Evolutionary conservation across 73 alveolate species (phyloP).

Genomic region (Stentor roeselii): DNA sequence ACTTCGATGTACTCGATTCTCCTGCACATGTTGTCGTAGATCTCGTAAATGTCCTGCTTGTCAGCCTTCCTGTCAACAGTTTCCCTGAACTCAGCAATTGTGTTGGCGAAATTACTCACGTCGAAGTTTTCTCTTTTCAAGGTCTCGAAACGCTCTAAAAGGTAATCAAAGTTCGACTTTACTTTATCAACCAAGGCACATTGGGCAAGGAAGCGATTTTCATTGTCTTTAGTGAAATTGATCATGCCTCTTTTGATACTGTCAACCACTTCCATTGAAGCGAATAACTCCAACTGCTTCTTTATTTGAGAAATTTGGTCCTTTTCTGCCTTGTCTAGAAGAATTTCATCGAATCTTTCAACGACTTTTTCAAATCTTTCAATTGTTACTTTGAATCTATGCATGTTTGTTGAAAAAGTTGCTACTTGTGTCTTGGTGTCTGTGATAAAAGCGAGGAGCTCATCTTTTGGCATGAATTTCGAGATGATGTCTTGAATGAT

Average conservation of each 20-base stretch:
- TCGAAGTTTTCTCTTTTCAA: slow-evolving; percentile 3
- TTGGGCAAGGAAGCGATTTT: neutral
- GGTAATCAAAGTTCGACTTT: neutral
- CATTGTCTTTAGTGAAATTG: neutral
- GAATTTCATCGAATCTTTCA: slow-evolving; percentile 21
- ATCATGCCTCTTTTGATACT: neutral
- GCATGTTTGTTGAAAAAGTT: neutral
- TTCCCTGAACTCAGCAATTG: neutral
- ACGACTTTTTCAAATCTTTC: neutral
- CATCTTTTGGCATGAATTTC: neutral
- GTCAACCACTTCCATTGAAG: neutral
- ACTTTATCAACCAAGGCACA: neutral
- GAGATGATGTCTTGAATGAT: neutral
- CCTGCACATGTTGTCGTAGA: neutral
- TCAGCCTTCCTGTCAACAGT: slow-evolving; percentile 14
- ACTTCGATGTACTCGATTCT: neutral
- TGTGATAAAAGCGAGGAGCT: neutral
- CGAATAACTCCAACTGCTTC: neutral
- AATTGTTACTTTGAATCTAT: neutral
- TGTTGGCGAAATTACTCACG: neutral
- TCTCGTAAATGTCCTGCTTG: neutral
- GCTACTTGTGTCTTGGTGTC: neutral
- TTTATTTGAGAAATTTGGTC: neutral
- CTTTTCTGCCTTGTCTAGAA: neutral
- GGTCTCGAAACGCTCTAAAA: neutral